A percentile compares a stretch with the other conserved stretches of the same genome.
Evolutionary conservation across 2,329 filamentous ascomycete species (phyloP).

Genomic region (Stachybotrys chartarum): DNA sequence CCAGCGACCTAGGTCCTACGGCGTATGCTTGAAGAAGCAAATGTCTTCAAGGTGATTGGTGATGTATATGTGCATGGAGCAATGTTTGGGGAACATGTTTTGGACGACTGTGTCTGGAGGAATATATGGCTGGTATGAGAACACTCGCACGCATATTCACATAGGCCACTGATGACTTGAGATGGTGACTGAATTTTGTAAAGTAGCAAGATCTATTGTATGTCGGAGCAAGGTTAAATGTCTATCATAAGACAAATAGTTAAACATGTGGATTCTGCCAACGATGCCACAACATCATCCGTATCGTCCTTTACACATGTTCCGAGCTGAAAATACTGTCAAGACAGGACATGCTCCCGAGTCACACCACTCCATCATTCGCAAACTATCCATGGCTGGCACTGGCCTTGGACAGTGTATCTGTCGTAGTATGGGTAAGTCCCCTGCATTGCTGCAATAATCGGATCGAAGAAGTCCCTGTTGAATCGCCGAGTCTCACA

Average conservation of each 20-base stretch:
- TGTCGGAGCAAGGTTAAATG: slow-evolving; percentile 7
- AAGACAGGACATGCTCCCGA: not conserved
- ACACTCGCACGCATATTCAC: not conserved
- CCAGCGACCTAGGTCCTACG: slow-evolving; percentile 9
- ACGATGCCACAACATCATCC: not conserved
- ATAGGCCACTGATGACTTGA: not conserved
- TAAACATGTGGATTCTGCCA: not conserved
- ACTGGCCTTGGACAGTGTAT: slow-evolving; percentile 28
- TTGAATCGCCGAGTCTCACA: slow-evolving; percentile 29
- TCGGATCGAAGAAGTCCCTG: slow-evolving; percentile 27
- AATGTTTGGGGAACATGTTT: slow-evolving; percentile 11
- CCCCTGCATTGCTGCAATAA: slow-evolving; percentile 28
- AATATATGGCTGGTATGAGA: slow-evolving; percentile 7
- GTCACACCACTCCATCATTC: slow-evolving; percentile 8
- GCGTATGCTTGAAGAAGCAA: slow-evolving; percentile 4
- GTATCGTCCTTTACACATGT: not conserved
- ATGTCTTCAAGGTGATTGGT: slow-evolving; percentile 7
- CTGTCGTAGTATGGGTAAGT: slow-evolving; percentile 30
- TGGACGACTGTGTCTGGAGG: slow-evolving; percentile 6
- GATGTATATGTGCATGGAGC: slow-evolving; percentile 9
- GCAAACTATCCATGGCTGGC: slow-evolving; percentile 31
- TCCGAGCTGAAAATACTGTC: not conserved
- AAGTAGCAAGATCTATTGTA: not conserved
- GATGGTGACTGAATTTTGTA: not conserved
- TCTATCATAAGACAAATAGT: slow-evolving; percentile 8